Evolutionary conservation across 202 grass and related monocot species (phyloP).

Genomic region (Zizania palustris): DNA sequence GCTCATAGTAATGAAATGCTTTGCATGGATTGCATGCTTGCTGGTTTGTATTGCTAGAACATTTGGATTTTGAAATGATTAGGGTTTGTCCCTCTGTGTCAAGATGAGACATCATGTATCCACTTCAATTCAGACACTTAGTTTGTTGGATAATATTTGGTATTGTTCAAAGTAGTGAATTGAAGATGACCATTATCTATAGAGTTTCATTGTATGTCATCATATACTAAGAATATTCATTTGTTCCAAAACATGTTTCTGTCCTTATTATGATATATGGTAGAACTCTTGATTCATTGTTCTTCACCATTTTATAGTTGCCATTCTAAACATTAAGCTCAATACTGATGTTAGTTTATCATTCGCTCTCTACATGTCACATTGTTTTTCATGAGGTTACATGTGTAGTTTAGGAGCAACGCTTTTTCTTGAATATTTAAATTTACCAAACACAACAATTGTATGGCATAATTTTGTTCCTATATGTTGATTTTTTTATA

Average conservation of each 20-base stretch:
- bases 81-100: no score
- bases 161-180: no score
- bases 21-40: no score
- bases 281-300: not conserved
- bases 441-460: conserved; percentile 11
- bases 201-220: not conserved
- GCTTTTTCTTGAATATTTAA: conserved; percentile 1
- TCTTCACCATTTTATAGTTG: conserved; percentile 13
- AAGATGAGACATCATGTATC: no score
- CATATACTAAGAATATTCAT: not conserved
- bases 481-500: conserved; percentile 24
- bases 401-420: conserved; percentile 21
- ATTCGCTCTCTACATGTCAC: not conserved
- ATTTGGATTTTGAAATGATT: no score
- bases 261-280: not conserved
- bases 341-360: not conserved
- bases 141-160: no score
- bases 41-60: no score
- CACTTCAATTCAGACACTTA: no score
- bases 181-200: conserved; percentile 2
- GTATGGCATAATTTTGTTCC: conserved; percentile 17
- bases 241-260: conserved; percentile 12
- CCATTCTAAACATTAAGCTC: not conserved
- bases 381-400: conserved; percentile 22
- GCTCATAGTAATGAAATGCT: no score